phyloP scores from a whole-genome alignment of 2,329 filamentous ascomycete genomes.

The Sphaerulina musiva region DNA sequence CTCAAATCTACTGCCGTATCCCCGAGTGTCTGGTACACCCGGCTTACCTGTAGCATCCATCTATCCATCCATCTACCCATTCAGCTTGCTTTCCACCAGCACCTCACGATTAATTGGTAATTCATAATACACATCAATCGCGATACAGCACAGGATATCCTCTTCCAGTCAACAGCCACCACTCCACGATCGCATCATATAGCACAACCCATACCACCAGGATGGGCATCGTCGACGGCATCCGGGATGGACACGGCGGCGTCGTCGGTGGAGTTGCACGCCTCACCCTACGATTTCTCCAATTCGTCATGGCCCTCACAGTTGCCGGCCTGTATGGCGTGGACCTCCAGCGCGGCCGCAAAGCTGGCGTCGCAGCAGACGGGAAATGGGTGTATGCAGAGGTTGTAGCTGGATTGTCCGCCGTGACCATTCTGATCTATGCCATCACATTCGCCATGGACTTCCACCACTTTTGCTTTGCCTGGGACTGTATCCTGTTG shows the following conservation, averaged over 20 bases:
- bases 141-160: background rate
- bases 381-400: slow-evolving; percentile 76
- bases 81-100: background rate
- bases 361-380: slow-evolving; percentile 49
- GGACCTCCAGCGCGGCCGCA: slow-evolving; percentile 54
- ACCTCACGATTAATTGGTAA: slow-evolving; percentile 3
- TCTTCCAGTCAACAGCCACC: slow-evolving; percentile 1
- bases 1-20: background rate
- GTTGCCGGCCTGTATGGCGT: slow-evolving; percentile 72
- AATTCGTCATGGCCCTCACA: slow-evolving; percentile 68
- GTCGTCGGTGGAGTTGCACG: slow-evolving; percentile 47
- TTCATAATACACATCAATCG: background rate
- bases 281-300: slow-evolving; percentile 61
- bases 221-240: background rate
- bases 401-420: slow-evolving; percentile 59
- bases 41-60: background rate
- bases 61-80: background rate
- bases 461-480: slow-evolving; percentile 46
- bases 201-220: background rate
- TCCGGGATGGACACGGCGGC: slow-evolving; percentile 23
- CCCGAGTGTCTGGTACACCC: slow-evolving; percentile 15
- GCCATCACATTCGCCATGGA: slow-evolving; percentile 54
- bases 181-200: background rate
- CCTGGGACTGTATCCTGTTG: slow-evolving; percentile 66
- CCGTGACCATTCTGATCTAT: slow-evolving; percentile 56